A percentile compares a stretch with the other conserved stretches of the same genome.
Conservation (phyloP, 2,329 filamentous ascomycete genomes). For the Colletotrichum brevisporum region DNA sequence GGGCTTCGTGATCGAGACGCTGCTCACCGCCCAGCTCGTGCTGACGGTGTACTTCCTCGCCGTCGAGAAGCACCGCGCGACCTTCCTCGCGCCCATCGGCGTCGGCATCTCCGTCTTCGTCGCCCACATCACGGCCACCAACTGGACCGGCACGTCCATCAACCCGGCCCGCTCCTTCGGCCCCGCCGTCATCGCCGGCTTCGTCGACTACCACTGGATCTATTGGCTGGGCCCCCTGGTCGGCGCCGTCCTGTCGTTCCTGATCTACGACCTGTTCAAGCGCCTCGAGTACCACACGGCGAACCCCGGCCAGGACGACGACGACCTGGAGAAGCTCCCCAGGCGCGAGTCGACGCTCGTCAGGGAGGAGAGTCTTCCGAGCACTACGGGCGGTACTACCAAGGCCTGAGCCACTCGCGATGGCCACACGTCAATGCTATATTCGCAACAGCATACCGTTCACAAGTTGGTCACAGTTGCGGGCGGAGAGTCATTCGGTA, state of each 20-base stretch:
- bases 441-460: too few relatives aligned
- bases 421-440: too few relatives aligned
- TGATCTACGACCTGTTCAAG: conserved; percentile 12
- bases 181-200: conserved; percentile 58
- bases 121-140: conserved; percentile 57
- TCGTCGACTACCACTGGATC: conserved; percentile 65
- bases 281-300: conserved; percentile 9
- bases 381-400: too few relatives aligned
- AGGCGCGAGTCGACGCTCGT: too few relatives aligned
- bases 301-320: conserved; percentile 21
- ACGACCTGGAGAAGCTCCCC: conserved; percentile 8
- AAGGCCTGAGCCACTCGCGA: too few relatives aligned
- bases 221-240: conserved; percentile 52
- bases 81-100: conserved; percentile 78
- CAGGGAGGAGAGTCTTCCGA: too few relatives aligned
- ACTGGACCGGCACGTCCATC: conserved; percentile 62
- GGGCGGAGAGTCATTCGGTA: too few relatives aligned
- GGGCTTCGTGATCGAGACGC: conserved; percentile 77
- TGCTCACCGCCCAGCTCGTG: conserved; percentile 75
- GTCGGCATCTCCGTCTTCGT: conserved; percentile 81
- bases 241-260: not conserved
- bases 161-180: conserved; percentile 67
- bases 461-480: too few relatives aligned
- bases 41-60: conserved; percentile 78
- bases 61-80: conserved; percentile 80